phyloP scores from a whole-genome alignment of 257 asterid genomes.

The Rehmannia glutinosa region DNA sequence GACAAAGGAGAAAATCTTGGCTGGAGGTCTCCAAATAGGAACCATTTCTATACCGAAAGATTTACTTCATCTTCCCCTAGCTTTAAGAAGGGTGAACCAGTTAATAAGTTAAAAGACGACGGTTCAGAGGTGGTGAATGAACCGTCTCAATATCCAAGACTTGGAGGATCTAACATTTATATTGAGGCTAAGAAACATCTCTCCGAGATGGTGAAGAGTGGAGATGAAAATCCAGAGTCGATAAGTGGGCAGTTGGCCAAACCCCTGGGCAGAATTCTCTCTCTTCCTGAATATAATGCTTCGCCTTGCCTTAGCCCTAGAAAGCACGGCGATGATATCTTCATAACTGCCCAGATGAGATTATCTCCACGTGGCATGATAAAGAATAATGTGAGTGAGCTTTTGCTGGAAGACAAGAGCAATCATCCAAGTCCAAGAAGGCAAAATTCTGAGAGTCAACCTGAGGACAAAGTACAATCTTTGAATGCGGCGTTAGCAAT shows the following conservation, averaged over 20 bases:
- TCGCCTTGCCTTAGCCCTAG: constrained; percentile 67
- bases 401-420: constrained; percentile 35
- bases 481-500: constrained; percentile 3
- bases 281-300: constrained; percentile 56
- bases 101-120: constrained; percentile 35
- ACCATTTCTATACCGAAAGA: constrained; percentile 77
- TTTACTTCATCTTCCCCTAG: constrained; percentile 49
- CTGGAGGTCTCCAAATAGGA: constrained; percentile 93
- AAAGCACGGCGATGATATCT: constrained; percentile 37
- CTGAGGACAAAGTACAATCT: constrained; percentile 33
- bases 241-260: constrained; percentile 40
- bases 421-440: constrained; percentile 31
- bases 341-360: constrained; percentile 37
- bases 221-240: constrained; percentile 38
- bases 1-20: constrained; percentile 61
- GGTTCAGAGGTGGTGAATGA: constrained; percentile 24
- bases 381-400: constrained; percentile 25
- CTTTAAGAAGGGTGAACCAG: constrained; percentile 40
- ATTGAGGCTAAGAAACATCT: constrained; percentile 90
- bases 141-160: constrained; percentile 24
- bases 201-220: constrained; percentile 63
- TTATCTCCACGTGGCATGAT: constrained; percentile 37
- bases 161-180: constrained; percentile 59
- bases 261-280: constrained; percentile 77
- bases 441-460: constrained; percentile 30